phyloP scores from a whole-genome alignment of 1,284 basidiomycete genomes.

The Ceratobasidium sp. region DNA sequence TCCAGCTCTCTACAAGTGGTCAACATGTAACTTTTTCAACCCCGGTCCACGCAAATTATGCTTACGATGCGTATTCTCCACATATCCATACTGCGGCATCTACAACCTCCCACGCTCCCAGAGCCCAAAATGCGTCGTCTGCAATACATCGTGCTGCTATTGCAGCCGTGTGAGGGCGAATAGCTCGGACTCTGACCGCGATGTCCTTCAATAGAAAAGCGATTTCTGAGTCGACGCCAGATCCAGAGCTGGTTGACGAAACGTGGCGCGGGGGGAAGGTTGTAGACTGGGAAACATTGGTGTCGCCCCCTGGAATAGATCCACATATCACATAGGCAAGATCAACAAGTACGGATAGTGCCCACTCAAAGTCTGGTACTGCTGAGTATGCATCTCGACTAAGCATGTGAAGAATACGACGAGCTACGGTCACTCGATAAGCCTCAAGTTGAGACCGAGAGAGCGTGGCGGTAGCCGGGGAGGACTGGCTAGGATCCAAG shows the following conservation, averaged over 20 bases:
- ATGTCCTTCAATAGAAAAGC: conserved; percentile 88
- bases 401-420: conserved; percentile 82
- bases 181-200: conserved; percentile 77
- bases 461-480: conserved; percentile 53
- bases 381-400: conserved; percentile 84
- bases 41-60: conserved; percentile 43
- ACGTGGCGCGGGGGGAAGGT: conserved; percentile 23
- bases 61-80: conserved; percentile 87
- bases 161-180: conserved; percentile 78
- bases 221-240: conserved; percentile 73
- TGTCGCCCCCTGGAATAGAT: neutral
- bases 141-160: conserved; percentile 65
- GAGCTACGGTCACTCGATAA: conserved; percentile 82
- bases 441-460: conserved; percentile 69
- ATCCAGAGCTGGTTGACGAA: neutral
- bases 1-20: conserved; percentile 61
- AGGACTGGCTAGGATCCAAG: conserved; percentile 49
- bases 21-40: neutral
- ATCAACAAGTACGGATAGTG: conserved; percentile 89
- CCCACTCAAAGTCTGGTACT: conserved; percentile 95
- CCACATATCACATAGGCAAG: conserved; percentile 72
- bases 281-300: neutral
- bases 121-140: conserved; percentile 72
- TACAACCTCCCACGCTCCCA: conserved; percentile 73
- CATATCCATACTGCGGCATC: conserved; percentile 96